Evolutionary conservation across 306 rosid species (phyloP).

Genomic region (Cucumis hystrix): DNA sequence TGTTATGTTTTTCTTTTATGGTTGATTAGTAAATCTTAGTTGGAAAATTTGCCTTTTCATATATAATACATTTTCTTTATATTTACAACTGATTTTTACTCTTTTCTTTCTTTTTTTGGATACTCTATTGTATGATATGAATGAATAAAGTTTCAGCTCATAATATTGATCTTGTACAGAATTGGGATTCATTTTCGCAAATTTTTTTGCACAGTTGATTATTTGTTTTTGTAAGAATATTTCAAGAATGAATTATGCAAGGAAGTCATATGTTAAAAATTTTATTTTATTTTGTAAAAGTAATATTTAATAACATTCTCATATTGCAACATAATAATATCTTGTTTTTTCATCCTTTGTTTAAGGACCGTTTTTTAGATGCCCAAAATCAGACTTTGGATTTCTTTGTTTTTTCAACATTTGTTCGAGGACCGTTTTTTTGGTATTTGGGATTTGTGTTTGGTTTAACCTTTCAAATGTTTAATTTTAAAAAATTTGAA

Average conservation of each 20-base stretch:
- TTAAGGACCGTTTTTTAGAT: too few relatives aligned
- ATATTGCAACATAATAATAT: too few relatives aligned
- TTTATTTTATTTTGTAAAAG: background rate
- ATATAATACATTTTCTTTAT: background rate
- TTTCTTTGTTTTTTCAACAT: too few relatives aligned
- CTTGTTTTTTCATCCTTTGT: too few relatives aligned
- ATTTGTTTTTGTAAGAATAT: background rate
- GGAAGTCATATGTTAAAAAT: background rate
- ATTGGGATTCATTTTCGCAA: background rate
- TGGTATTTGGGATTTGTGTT: too few relatives aligned
- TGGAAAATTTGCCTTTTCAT: background rate
- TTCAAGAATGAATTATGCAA: background rate
- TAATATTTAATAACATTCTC: too few relatives aligned
- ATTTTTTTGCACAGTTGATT: background rate
- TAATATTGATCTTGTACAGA: background rate
- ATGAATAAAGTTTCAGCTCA: background rate
- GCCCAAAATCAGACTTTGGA: too few relatives aligned
- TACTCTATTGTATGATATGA: background rate
- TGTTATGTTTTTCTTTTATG: background rate
- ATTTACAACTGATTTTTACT: background rate
- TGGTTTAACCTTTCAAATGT: too few relatives aligned
- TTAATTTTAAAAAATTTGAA: too few relatives aligned
- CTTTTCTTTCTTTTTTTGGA: background rate
- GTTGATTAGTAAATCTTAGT: background rate
- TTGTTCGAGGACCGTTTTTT: too few relatives aligned